Base-by-base conservation (phyloP, 2,329 filamentous ascomycete species). In the Aspergillus aculeatus region DNA sequence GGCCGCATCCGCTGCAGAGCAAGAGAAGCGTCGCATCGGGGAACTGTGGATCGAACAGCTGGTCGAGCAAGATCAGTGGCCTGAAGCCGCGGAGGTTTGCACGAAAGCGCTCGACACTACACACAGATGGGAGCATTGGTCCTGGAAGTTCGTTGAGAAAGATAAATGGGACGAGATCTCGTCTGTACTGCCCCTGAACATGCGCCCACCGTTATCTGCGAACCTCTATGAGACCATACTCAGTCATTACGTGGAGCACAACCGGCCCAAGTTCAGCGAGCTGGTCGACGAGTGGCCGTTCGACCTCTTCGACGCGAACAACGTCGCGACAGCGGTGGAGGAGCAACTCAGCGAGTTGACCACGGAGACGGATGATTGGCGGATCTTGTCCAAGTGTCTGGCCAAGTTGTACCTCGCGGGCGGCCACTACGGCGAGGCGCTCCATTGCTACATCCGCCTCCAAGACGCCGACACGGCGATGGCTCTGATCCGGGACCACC, bases 21-120 rank as follows among this genome's bases (percentile, higher is more conserved):
- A 89, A 66, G 94, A 99, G 72, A 99, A 97, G 75, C 85, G 90
- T 35, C 85, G 91, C 2, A 91, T 99, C 59, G 95, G 95, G 23
- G 95, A 98, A 70, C 82, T 96, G 5, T 99, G 95, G 95, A 83
- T 99, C 35, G 88, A 93, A 62, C 91, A 96, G 68, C 83, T 98
- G 35, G 85, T 96, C 35, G 85, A 88, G 38, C 82, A 85, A 0
- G 83, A 86, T 9, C 83, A 94, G 62, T 99, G 95, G 95, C 73
- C 73, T 9, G 81, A 84, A 59, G 95, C 95, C 5, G 94, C 92
- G 0, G 83, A 89, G 68, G 82, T 96, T 4, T 94, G 92, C 60
- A 90, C 89, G 14, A 92, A 89, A 69, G 93, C 97, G 0, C 81
- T 99, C 1, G 87, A 87, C 48, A 91, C 89, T 1, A 86, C 92